Evolutionary conservation across 495 filamentous ascomycete genomes (phyloP), one percentile per base, ranked within the genome.

Genomic region (Podospora pseudocomata): DNA sequence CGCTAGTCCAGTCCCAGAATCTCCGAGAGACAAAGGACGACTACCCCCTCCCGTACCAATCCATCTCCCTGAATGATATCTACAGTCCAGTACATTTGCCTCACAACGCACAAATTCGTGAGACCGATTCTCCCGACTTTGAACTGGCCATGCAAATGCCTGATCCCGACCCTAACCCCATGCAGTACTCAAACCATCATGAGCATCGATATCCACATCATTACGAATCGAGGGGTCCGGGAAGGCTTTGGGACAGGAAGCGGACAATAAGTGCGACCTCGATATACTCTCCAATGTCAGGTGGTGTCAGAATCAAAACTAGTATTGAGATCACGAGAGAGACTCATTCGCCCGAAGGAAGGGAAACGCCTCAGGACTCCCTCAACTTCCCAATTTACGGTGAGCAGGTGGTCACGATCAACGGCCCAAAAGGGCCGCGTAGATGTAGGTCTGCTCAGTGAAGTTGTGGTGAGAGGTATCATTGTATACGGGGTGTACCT

Each of bases 301-400:
- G 56, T 7, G 34, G 28, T 32, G 68, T 71, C 20, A 63, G 39
- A 15, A 63, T 71, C 18, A 34, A 65, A 59, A 73, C 71, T 15
- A 71, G 67, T 26, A 69, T 69, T 7, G 65, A 67, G 44, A 63
- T 73, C 3, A 69, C 61, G 19, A 67, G 68, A 18, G 66, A 73
- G 19, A 27, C 57, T 16, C 57, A 26, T 23, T 6, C 59, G 4
- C 55, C 58, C 7, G 55, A 32, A 5, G 20, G 66, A 18, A 16
- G 53, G 6, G 55, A 19, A 2, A 54, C 65, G 5, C 56, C 44
- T 3, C n/a, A n/a, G 20, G 55, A 54, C 5, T 5, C 64, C 7
- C 39, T 49, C 6, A 49, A 49, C 39, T 69, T 68, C 23, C 32
- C 60, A 0, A 27, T 60, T 15, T 34, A 61, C 1, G 64, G 64